Conservation (phyloP, 2,329 filamentous ascomycete genomes). For the Colletotrichum destructivum region DNA sequence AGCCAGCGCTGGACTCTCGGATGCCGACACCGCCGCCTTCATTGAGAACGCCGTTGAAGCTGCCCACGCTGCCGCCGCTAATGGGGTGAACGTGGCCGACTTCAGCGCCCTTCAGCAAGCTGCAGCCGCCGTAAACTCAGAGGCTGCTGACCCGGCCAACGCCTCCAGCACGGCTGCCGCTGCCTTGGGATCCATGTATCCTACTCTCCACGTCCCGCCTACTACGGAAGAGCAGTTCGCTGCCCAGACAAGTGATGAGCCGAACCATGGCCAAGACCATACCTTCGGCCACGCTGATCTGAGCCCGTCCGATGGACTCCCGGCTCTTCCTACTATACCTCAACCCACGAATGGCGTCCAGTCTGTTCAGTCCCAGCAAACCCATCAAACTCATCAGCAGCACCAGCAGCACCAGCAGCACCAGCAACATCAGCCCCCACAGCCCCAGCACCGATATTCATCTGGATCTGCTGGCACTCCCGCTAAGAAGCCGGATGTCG, state of each 20-base stretch:
- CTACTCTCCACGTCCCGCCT: slow-evolving; percentile 70
- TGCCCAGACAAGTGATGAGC: slow-evolving; percentile 61
- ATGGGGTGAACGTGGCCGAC: slow-evolving; percentile 66
- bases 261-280: slow-evolving; percentile 54
- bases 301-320: slow-evolving; percentile 51
- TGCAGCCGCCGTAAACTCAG: slow-evolving; percentile 62
- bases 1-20: slow-evolving; percentile 60
- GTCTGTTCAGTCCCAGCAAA: slow-evolving; percentile 35
- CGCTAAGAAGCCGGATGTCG: slow-evolving; percentile 85
- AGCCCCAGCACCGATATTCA: slow-evolving; percentile 52
- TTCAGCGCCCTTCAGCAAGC: slow-evolving; percentile 72
- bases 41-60: slow-evolving; percentile 69
- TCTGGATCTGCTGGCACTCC: slow-evolving; percentile 56
- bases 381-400: slow-evolving; percentile 46
- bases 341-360: slow-evolving; percentile 40
- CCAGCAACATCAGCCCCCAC: slow-evolving; percentile 45
- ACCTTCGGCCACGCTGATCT: slow-evolving; percentile 54
- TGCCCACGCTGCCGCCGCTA: slow-evolving; percentile 54
- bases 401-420: slow-evolving; percentile 46
- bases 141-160: slow-evolving; percentile 65
- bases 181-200: slow-evolving; percentile 71
- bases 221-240: slow-evolving; percentile 74
- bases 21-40: slow-evolving; percentile 64
- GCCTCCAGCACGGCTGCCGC: slow-evolving; percentile 74
- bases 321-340: slow-evolving; percentile 39